phyloP scores from a whole-genome alignment of 257 asterid species.

The Oldenlandia corymbosa region DNA sequence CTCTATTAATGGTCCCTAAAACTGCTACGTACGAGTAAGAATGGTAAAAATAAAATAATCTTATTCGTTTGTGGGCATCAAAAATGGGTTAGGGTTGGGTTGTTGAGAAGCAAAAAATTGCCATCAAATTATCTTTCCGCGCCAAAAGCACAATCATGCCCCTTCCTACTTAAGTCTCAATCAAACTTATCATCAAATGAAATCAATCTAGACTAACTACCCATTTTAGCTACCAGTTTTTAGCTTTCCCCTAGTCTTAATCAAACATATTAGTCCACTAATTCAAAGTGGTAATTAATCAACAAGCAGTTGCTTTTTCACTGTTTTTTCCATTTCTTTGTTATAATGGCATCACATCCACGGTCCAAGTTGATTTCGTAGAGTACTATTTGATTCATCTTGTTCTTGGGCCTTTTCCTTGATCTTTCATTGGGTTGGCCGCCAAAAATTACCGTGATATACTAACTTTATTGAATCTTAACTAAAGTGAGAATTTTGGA shows the following conservation, averaged over 20 bases:
- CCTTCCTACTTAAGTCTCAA: conserved; percentile 33
- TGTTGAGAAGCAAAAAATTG: conserved; percentile 57
- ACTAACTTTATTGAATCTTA: too few relatives aligned
- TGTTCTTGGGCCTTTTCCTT: too few relatives aligned
- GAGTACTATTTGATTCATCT: too few relatives aligned
- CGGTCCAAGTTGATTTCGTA: neutral
- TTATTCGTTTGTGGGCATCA: conserved; percentile 10
- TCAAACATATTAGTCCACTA: conserved; percentile 10
- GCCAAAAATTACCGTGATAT: too few relatives aligned
- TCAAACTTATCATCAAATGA: conserved; percentile 26
- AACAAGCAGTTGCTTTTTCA: neutral
- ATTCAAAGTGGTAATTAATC: conserved; percentile 7
- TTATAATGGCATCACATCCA: conserved; percentile 5
- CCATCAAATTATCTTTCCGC: conserved; percentile 27
- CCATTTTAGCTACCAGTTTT: too few relatives aligned
- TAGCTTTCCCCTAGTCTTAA: conserved; percentile 6
- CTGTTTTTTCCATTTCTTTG: neutral
- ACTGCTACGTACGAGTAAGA: conserved; percentile 13
- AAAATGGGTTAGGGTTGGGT: conserved; percentile 67
- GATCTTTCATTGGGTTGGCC: too few relatives aligned
- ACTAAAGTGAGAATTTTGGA: too few relatives aligned
- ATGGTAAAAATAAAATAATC: too few relatives aligned
- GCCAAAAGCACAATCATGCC: conserved; percentile 31
- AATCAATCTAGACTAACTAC: conserved; percentile 20
- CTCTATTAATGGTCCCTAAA: conserved; percentile 59